Base-by-base conservation (phyloP, 2,329 filamentous ascomycete genomes). In the Purpureocillium lavendulum region DNA sequence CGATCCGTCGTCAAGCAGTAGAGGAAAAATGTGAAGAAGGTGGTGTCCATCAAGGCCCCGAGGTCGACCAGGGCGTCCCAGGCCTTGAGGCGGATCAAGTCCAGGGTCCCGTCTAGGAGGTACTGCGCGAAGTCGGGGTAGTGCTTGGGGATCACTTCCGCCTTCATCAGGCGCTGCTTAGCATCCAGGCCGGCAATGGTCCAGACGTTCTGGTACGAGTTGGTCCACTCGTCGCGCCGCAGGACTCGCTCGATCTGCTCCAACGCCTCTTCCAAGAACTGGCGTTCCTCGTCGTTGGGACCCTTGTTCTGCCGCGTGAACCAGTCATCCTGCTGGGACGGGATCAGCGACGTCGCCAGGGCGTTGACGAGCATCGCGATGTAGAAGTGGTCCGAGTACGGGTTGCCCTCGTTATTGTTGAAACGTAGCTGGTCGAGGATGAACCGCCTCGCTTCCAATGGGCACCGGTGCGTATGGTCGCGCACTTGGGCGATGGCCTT, bases 401-500 rank as follows among this genome's bases (percentile, higher is more conserved):
- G 64, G 51, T 98, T 98, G 44, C 85, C 83, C 3, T 84, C 82
- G 56, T 98, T 98, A 62, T 98, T 89, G 56, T 98, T 98, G 65
- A 88, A 90, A 36, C 85, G 82, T 28, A 98, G 69, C 55, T 94
- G 85, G 50, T 96, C 88, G 16, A 94, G 75, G 35, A 98, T 76
- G 58, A 96, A 94, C 30, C 77, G 75, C 41, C 89, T 85, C 5
- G 87, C 87, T 38, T 81, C 71, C 53, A 82, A 70, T 0, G 90
- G 89, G 39, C 88, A 89, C 51, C 79, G 83, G 30, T 87, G 85
- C 5, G 56, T 63, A 40, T 81, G 74, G 30, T 90, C 83, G 37
- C 87, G 80, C 35, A 97, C 78, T 45, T 77, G 75, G 3, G 88
- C 78, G 47, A 98, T 82, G 7, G 89, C 84, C 47, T 77, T 75